Evolutionary conservation across 176 grass and related monocot species (phyloP).

Genomic region (Saccharum officinarum): DNA sequence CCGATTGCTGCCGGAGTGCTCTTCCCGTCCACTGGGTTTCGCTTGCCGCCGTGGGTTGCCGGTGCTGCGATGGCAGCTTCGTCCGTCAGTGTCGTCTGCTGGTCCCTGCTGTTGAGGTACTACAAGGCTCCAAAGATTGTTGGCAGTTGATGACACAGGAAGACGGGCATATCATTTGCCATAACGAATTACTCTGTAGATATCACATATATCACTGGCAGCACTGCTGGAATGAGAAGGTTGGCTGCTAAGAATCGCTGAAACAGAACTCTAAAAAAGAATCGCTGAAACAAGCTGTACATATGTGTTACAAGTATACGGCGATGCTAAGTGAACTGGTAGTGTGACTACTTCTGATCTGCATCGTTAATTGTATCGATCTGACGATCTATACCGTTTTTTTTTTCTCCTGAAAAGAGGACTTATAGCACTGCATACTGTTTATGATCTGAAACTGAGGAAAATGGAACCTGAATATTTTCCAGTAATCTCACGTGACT

Average conservation of each 20-base stretch:
- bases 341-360: background rate
- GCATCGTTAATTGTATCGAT: background rate
- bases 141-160: constrained; percentile 23
- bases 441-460: background rate
- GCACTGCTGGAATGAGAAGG: background rate
- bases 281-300: constrained; percentile 13
- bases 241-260: background rate
- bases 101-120: constrained; percentile 81
- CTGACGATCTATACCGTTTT: background rate
- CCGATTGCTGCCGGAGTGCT: constrained; percentile 76
- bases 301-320: background rate
- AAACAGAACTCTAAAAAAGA: background rate
- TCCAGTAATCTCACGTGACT: background rate
- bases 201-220: background rate
- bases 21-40: constrained; percentile 73
- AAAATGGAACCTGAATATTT: background rate
- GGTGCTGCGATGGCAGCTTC: constrained; percentile 95
- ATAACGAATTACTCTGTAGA: background rate
- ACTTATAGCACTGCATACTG: background rate
- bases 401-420: background rate
- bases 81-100: constrained; percentile 88
- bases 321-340: background rate
- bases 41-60: constrained; percentile 87
- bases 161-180: background rate
- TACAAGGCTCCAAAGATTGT: constrained; percentile 71